Conservation (phyloP, 805 yeast genomes). For the Wickerhamomyces strasburgensis region DNA sequence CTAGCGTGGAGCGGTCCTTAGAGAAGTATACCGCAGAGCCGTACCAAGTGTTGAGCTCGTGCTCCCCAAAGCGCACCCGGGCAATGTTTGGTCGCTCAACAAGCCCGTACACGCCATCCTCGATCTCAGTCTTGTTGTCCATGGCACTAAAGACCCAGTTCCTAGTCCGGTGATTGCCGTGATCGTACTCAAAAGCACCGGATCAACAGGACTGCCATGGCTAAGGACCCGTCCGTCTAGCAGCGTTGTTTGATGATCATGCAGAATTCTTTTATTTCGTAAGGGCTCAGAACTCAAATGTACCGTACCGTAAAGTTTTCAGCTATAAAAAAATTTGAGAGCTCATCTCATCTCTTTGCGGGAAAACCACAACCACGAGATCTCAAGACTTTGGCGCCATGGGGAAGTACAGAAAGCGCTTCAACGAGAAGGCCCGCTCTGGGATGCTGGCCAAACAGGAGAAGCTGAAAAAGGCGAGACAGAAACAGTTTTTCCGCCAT, state of each 20-base stretch:
- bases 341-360: constrained; percentile 21
- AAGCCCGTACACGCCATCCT: constrained; percentile 53
- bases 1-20: constrained; percentile 40
- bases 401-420: constrained; percentile 80
- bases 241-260: constrained; percentile 1
- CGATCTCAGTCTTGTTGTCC: constrained; percentile 25
- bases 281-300: not conserved
- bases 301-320: too few relatives aligned
- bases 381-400: constrained; percentile 29
- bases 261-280: too few relatives aligned
- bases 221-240: too few relatives aligned
- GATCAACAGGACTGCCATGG: too few relatives aligned
- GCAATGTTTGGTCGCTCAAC: constrained; percentile 57
- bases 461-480: constrained; percentile 59
- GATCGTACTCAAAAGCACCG: too few relatives aligned
- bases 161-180: too few relatives aligned
- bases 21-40: constrained; percentile 78
- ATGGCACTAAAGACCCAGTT: constrained; percentile 2
- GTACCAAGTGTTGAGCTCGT: constrained; percentile 78
- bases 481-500: constrained; percentile 59
- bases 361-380: not conserved
- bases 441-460: constrained; percentile 81
- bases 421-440: constrained; percentile 79
- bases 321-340: constrained; percentile 6
- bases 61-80: constrained; percentile 62